A percentile compares a stretch with the other conserved stretches of the same genome.
These are phyloP conservation scores for Penicillium sp. DNA, from an alignment of 2,329 filamentous ascomycete genomes.

Conservation along the genomic window DNA sequence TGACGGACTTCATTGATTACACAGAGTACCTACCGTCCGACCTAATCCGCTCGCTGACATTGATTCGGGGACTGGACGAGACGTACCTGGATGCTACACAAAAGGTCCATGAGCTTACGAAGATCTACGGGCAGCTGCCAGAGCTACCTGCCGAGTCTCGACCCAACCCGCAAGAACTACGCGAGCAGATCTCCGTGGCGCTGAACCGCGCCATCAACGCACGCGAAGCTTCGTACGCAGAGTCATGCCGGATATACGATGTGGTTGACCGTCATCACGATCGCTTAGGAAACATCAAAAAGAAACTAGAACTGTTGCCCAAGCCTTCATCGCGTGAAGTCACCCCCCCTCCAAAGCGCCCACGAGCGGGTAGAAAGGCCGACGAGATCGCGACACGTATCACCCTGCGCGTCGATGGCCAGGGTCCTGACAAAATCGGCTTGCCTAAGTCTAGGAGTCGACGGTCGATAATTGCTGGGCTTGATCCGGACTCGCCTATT, in stretches of 20 bases:
- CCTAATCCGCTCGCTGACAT: constrained; percentile 58
- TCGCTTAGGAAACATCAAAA: constrained; percentile 56
- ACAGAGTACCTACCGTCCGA: constrained; percentile 66
- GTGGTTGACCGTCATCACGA: constrained; percentile 56
- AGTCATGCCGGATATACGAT: constrained; percentile 55
- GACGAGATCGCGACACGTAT: constrained; percentile 35
- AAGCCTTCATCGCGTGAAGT: constrained; percentile 59
- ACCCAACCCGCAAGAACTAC: constrained; percentile 50
- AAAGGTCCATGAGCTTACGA: constrained; percentile 40
- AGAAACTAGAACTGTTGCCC: constrained; percentile 59
- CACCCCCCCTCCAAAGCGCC: constrained; percentile 37
- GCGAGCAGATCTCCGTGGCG: constrained; percentile 54
- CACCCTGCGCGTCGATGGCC: constrained; percentile 39
- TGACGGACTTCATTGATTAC: constrained; percentile 66
- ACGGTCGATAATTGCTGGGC: constrained; percentile 31
- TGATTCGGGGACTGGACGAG: constrained; percentile 52
- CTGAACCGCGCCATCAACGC: constrained; percentile 53
- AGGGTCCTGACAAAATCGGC: constrained; percentile 18
- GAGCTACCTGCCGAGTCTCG: constrained; percentile 45
- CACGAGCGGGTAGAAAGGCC: constrained; percentile 36
- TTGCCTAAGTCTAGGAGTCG: constrained; percentile 35
- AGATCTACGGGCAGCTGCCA: constrained; percentile 48
- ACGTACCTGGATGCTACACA: constrained; percentile 41
- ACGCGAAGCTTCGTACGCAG: constrained; percentile 54
- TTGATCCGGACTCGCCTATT: constrained; percentile 44